Evolutionary conservation across 2,329 filamentous ascomycete species (phyloP).

Genomic region (Orbilia oligospora): DNA sequence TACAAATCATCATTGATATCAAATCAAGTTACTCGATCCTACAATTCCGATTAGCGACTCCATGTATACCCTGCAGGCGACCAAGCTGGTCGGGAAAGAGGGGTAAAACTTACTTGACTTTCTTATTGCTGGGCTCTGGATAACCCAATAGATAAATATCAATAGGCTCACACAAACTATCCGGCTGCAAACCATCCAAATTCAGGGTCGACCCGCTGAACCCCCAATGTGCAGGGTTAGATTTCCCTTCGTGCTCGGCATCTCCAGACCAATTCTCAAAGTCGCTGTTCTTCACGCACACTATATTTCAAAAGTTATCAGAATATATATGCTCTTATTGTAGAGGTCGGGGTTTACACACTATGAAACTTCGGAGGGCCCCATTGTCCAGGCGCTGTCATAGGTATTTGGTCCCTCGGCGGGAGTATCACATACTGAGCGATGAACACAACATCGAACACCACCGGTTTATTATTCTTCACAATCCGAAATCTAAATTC

Average conservation of each 20-base stretch:
- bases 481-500: constrained; percentile 29
- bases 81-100: background rate
- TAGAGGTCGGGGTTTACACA: constrained; percentile 1
- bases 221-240: constrained; percentile 40
- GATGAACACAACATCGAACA: constrained; percentile 33
- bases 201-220: constrained; percentile 51
- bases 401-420: constrained; percentile 35
- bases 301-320: constrained; percentile 11
- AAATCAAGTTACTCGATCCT: constrained; percentile 4
- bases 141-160: constrained; percentile 31
- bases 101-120: constrained; percentile 32
- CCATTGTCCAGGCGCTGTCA: constrained; percentile 31
- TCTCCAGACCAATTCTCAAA: constrained; percentile 42
- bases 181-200: constrained; percentile 43
- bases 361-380: constrained; percentile 41
- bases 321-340: too few species aligned
- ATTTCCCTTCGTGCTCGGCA: constrained; percentile 31
- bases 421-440: constrained; percentile 40
- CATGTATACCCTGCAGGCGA: too few species aligned
- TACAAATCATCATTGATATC: background rate
- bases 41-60: background rate
- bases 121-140: constrained; percentile 43
- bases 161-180: constrained; percentile 45
- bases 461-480: constrained; percentile 31
- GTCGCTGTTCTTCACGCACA: constrained; percentile 31